phyloP scores from a whole-genome alignment of 768 basidiomycete genomes.

The Tricholoma saponaceum region DNA sequence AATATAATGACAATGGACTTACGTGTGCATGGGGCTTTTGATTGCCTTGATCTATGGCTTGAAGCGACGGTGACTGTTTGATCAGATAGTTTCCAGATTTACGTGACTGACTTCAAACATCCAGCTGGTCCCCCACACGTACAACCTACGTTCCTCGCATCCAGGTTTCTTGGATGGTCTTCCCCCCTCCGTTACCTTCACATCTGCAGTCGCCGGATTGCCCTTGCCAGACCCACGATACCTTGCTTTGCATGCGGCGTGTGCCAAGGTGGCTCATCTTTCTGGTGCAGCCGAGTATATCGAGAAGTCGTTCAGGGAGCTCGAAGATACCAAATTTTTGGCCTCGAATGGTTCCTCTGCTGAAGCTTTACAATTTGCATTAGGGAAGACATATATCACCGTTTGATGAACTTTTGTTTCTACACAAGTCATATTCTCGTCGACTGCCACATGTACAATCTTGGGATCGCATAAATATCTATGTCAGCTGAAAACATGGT shows the following conservation, averaged over 20 bases:
- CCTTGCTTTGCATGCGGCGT: conserved; percentile 28
- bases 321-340: conserved; percentile 18
- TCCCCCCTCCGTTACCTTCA: conserved; percentile 15
- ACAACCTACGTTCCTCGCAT: conserved; percentile 4
- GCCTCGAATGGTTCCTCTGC: conserved; percentile 17
- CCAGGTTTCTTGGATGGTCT: background rate
- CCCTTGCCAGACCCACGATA: conserved; percentile 24
- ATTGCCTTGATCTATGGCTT: conserved; percentile 17
- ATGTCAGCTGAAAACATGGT: too few species aligned
- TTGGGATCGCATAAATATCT: too few species aligned
- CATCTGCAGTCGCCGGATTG: conserved; percentile 8
- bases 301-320: conserved; percentile 14
- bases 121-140: conserved; percentile 4
- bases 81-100: background rate
- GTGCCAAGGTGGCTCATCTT: conserved; percentile 25
- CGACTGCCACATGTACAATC: too few species aligned
- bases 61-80: conserved; percentile 4
- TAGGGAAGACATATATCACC: background rate
- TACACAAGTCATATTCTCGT: too few species aligned
- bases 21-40: conserved; percentile 8
- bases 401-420: too few species aligned
- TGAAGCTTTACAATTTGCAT: conserved; percentile 12
- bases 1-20: conserved; percentile 17
- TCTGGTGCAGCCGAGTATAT: conserved; percentile 29
- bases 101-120: background rate